A percentile compares a stretch with the other conserved stretches of the same genome.
Evolutionary conservation across 257 asterid genomes (phyloP).

Genomic region (Osmanthus fragrans): DNA sequence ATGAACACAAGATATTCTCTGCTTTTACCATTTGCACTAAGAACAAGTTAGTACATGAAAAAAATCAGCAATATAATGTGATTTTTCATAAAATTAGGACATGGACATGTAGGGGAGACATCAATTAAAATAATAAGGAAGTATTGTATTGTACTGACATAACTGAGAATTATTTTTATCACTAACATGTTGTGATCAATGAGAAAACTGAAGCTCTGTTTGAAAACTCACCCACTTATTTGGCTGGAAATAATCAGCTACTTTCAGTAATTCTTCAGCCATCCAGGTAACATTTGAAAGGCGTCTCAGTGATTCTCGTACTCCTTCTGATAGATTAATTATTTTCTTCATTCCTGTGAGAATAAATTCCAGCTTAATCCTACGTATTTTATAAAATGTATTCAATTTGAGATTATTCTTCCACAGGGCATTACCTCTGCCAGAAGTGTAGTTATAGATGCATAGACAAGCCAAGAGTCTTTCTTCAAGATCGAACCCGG

Average conservation of each 20-base stretch:
- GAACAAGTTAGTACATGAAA: not conserved
- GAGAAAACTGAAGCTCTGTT: not conserved
- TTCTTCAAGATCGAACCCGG: slow-evolving; percentile 88
- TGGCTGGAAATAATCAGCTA: slow-evolving; percentile 92
- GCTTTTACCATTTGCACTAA: slow-evolving; percentile 31
- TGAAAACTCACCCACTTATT: slow-evolving; percentile 82
- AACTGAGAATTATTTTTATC: too few species aligned
- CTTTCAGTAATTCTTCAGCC: slow-evolving; percentile 92
- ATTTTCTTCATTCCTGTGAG: slow-evolving; percentile 77
- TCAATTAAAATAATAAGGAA: too few species aligned
- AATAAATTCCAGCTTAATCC: slow-evolving; percentile 13
- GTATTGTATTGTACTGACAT: too few species aligned
- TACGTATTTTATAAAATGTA: not conserved
- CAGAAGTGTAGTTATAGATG: slow-evolving; percentile 79
- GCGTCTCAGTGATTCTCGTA: slow-evolving; percentile 86
- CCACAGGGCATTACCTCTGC: slow-evolving; percentile 52
- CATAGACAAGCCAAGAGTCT: slow-evolving; percentile 85
- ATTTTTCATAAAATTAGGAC: not conserved
- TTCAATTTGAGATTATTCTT: not conserved
- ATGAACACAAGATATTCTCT: slow-evolving; percentile 96
- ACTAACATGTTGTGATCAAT: not conserved
- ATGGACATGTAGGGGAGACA: not conserved
- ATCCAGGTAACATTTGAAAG: slow-evolving; percentile 84
- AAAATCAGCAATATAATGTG: not conserved
- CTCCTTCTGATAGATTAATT: slow-evolving; percentile 74